A percentile compares a stretch with the other conserved stretches of the same genome.
phyloP scores from a whole-genome alignment of 441 rosid species.

The Flueggea neowawraea region DNA sequence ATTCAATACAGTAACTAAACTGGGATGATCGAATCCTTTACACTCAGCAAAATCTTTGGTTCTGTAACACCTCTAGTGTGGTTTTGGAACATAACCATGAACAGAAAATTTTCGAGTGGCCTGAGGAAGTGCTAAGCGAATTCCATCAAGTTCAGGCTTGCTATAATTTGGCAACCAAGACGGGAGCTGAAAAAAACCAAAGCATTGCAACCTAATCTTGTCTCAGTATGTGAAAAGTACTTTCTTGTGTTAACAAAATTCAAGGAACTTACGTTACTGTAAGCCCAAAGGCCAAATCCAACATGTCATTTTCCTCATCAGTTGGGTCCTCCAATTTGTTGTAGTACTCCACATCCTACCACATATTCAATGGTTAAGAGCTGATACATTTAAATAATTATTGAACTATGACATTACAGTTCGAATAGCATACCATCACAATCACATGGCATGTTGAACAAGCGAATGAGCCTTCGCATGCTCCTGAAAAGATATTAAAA shows the following conservation, averaged over 20 bases:
- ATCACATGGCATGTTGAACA: conserved; percentile 94
- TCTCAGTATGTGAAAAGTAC: neutral
- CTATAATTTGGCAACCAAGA: conserved; percentile 87
- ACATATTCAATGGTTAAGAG: conserved; percentile 16
- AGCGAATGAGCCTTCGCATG: conserved; percentile 93
- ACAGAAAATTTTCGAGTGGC: conserved; percentile 95
- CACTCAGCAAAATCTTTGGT: conserved; percentile 8
- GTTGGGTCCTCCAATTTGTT: conserved; percentile 88
- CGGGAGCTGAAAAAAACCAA: conserved; percentile 58
- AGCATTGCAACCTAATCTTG: conserved; percentile 2
- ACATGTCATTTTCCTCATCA: conserved; percentile 98
- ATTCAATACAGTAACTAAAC: conserved; percentile 24
- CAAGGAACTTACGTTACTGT: conserved; percentile 68
- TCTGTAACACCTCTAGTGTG: conserved; percentile 44
- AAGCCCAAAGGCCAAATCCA: conserved; percentile 92
- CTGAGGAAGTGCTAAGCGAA: conserved; percentile 81
- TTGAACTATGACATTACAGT: neutral
- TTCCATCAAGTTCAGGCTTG: conserved; percentile 82
- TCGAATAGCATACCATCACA: conserved; percentile 54
- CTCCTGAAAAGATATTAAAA: conserved; percentile 48
- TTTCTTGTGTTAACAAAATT: neutral
- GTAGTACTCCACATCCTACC: conserved; percentile 68
- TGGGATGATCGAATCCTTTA: conserved; percentile 20
- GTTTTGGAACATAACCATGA: conserved; percentile 88
- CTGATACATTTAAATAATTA: neutral